Conservation (phyloP, 305 asterid genomes). For the Fraxinus latifolia region DNA sequence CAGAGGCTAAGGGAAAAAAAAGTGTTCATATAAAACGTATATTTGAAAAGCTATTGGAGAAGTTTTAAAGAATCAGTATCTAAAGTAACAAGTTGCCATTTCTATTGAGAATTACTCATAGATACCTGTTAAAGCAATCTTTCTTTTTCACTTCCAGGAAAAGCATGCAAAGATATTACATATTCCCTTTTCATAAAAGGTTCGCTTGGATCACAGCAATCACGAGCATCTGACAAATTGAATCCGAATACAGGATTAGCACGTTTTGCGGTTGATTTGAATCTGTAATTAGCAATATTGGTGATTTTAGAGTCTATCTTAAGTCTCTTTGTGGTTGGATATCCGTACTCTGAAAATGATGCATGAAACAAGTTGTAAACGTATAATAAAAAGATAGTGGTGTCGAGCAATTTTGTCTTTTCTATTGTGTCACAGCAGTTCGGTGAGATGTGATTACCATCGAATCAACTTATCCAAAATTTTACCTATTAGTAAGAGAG, state of each 20-base stretch:
- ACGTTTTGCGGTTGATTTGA: background rate
- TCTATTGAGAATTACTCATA: background rate
- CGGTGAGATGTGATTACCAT: background rate
- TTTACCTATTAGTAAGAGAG: background rate
- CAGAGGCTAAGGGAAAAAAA: background rate
- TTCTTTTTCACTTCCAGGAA: background rate
- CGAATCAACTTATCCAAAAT: background rate
- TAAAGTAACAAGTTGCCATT: slow-evolving; percentile 16
- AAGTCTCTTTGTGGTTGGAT: background rate
- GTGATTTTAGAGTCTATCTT: background rate
- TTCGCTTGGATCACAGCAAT: slow-evolving; percentile 17
- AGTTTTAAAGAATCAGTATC: slow-evolving; percentile 24
- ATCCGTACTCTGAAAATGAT: background rate
- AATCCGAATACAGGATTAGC: background rate
- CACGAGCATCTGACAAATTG: slow-evolving; percentile 11
- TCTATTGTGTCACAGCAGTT: background rate
- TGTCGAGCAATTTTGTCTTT: background rate
- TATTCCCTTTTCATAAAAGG: slow-evolving; percentile 27
- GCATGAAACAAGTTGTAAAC: background rate
- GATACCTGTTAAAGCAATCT: slow-evolving; percentile 21
- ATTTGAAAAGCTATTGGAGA: slow-evolving; percentile 25
- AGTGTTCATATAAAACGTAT: background rate
- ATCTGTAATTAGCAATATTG: slow-evolving; percentile 6
- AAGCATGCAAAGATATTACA: slow-evolving; percentile 17
- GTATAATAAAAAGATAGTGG: background rate